Evolutionary conservation across 352 stramenopile genomes (phyloP), one percentile per base, ranked within the genome.

Genomic region (Phytophthora pisi): DNA sequence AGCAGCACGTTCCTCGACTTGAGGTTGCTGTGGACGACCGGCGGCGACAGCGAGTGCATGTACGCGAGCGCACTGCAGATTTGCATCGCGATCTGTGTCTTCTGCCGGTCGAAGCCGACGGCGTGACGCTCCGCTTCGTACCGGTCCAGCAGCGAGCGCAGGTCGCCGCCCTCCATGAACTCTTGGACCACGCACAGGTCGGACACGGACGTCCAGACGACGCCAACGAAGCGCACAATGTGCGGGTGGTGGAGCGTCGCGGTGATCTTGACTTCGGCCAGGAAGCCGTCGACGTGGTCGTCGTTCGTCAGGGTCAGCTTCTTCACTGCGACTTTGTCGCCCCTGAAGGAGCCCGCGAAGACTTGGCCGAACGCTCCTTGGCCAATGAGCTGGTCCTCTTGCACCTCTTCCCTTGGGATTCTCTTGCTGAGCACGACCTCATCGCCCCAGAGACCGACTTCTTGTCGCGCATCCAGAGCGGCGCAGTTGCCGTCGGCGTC

Each of bases 171-270:
- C 15, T 75, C 62, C 61, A 82, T 77, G 59, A 67, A 77, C 43
- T 86, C 76, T 36, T 75, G 54, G 10, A 86, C 59, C 8, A 84
- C 67, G 31, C 73, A 85, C 40, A 77, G 43, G 28, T 79, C 68
- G 3, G 34, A 55, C 23, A 71, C 45, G 50, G 64, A 74, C 9
- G 57, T 76, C 78, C 81, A 90, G 8, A 78, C 74, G 0, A 88
- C 79, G 3, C 78, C 82, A 30, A 89, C 61, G 40, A 89, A 85
- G 0, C 34, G 53, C 16, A 90, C 78, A 34, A 90, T 83, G 49
- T 75, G 66, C 24, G 74, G 60, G 54, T 90, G 82, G n/a, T 80
- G 60, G 8, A 90, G 20, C 6, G 62, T 64, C 0, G 78, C 65
- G 36, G 82, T 62, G 24, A 80, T 51, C 40, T 83, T 81, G 9